These are phyloP conservation scores for Orbilia oligospora DNA, from an alignment of 2,329 filamentous ascomycete genomes.

Conservation along the genomic window DNA sequence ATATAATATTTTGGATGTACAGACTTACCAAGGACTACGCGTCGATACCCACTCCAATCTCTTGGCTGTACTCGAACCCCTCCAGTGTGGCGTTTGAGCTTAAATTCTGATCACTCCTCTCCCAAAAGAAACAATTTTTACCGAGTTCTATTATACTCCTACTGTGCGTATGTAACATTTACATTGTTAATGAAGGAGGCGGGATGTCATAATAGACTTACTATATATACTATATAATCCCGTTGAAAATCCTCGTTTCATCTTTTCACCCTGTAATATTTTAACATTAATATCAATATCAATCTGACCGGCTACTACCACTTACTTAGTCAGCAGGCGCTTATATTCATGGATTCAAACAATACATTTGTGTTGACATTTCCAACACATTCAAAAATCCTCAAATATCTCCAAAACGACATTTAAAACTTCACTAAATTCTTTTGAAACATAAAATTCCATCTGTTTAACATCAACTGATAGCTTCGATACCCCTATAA, in stretches of 20 bases:
- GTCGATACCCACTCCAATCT: conserved; percentile 19
- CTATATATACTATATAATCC: too few species aligned
- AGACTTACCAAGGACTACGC: conserved; percentile 18
- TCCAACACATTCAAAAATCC: background rate
- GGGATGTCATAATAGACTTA: too few species aligned
- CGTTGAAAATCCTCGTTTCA: conserved; percentile 10
- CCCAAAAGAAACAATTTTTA: conserved; percentile 3
- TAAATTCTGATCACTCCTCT: background rate
- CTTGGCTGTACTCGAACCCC: conserved; percentile 11
- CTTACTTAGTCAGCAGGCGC: too few species aligned
- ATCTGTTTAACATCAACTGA: background rate
- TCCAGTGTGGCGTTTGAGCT: conserved; percentile 26
- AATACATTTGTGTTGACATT: conserved; percentile 1
- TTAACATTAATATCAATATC: background rate
- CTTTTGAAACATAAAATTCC: background rate
- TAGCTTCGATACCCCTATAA: background rate
- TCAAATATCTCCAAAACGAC: background rate
- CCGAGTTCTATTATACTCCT: background rate
- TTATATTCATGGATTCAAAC: background rate
- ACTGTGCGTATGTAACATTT: too few species aligned
- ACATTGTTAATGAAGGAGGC: background rate
- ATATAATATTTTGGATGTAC: too few species aligned
- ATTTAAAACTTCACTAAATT: background rate
- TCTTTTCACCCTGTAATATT: background rate
- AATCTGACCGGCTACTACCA: too few species aligned